phyloP scores from a whole-genome alignment of 768 basidiomycete genomes.

The Leucocoprinus birnbaumii region DNA sequence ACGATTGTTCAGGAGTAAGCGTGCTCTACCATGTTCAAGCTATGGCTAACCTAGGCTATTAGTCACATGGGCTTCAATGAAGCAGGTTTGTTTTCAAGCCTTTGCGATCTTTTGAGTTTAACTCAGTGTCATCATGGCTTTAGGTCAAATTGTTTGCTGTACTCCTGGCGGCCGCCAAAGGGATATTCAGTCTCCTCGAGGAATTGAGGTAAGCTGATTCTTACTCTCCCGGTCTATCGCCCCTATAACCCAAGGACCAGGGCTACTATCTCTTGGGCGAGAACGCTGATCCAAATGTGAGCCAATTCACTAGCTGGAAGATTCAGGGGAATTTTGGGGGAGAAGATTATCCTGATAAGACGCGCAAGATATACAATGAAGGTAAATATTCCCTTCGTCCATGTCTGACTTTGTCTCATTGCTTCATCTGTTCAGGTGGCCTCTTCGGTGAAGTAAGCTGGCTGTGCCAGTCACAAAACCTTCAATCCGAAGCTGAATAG shows the following conservation, averaged over 20 bases:
- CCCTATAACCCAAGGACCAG: background rate
- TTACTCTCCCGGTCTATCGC: background rate
- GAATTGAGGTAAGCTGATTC: background rate
- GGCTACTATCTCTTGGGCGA: background rate
- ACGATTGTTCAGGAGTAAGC: background rate
- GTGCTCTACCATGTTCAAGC: background rate
- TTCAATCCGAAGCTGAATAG: background rate
- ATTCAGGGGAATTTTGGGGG: constrained; percentile 1
- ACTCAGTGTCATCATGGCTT: background rate
- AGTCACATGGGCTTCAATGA: background rate
- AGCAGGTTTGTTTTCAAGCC: background rate
- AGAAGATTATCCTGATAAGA: constrained; percentile 5
- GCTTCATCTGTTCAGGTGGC: background rate
- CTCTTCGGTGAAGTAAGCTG: background rate
- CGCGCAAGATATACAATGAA: constrained; percentile 1
- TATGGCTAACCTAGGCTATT: background rate
- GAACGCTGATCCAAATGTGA: background rate
- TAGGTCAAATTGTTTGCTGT: constrained; percentile 3
- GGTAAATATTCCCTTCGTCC: background rate
- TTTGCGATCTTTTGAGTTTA: background rate
- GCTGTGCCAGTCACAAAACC: background rate
- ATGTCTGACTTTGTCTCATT: background rate
- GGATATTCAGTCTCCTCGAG: constrained; percentile 1
- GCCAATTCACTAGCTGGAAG: background rate
- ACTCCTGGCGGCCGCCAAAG: background rate